These are phyloP conservation scores for Goffeauzyma gilvescens DNA, from an alignment of 768 basidiomycete species.

Conservation along the genomic window DNA sequence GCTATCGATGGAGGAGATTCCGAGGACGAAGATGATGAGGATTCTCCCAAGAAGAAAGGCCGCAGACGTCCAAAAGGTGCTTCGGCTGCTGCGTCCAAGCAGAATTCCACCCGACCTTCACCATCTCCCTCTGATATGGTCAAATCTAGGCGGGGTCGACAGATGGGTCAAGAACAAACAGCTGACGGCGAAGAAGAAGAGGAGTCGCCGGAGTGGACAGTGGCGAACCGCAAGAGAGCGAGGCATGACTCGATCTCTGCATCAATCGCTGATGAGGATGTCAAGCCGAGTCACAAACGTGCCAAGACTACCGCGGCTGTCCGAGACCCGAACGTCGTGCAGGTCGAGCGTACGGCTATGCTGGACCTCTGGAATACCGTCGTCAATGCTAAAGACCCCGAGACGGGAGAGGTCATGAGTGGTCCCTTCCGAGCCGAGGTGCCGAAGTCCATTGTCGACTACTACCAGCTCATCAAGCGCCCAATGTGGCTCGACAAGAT, in stretches of 20 bases:
- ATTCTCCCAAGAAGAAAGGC: constrained; percentile 4
- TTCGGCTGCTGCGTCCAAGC: constrained; percentile 11
- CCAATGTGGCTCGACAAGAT: constrained; percentile 79
- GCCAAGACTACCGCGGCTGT: neutral
- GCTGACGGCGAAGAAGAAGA: constrained; percentile 39
- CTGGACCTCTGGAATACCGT: constrained; percentile 9
- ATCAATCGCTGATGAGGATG: constrained; percentile 10
- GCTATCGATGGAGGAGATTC: constrained; percentile 25
- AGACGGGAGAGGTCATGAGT: constrained; percentile 16
- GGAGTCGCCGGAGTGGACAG: constrained; percentile 1
- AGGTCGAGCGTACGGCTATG: neutral
- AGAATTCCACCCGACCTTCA: too few relatives aligned
- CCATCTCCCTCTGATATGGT: constrained; percentile 7
- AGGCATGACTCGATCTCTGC: constrained; percentile 1
- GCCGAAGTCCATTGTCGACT: constrained; percentile 45
- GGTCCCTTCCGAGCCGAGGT: constrained; percentile 3
- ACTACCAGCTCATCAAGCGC: constrained; percentile 66
- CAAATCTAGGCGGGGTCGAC: constrained; percentile 11
- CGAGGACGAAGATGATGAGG: constrained; percentile 28
- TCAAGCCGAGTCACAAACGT: neutral
- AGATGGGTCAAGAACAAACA: constrained; percentile 35
- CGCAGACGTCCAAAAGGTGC: constrained; percentile 19
- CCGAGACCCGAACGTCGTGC: neutral
- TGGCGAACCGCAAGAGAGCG: neutral
- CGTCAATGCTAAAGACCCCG: constrained; percentile 18